phyloP scores from a whole-genome alignment of 2,329 filamentous ascomycete genomes.

The Colletotrichum musae region DNA sequence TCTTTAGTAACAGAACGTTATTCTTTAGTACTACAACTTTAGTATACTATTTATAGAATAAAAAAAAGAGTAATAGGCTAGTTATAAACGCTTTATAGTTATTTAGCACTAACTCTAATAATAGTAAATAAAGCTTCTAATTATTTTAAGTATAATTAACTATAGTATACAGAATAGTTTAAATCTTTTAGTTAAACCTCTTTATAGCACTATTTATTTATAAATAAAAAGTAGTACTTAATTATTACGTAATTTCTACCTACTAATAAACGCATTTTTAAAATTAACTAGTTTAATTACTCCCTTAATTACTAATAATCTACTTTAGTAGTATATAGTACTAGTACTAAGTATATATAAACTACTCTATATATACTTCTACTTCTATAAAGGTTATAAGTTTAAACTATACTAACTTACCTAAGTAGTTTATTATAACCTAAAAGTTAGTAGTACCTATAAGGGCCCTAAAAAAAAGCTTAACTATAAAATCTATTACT shows the following conservation, averaged over 20 bases:
- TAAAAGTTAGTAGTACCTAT: too few relatives aligned
- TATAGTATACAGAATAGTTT: not conserved
- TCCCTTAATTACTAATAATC: not conserved
- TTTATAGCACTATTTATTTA: conserved; percentile 2
- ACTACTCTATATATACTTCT: too few relatives aligned
- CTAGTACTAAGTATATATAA: not conserved
- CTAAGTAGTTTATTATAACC: too few relatives aligned
- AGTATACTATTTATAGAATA: not conserved
- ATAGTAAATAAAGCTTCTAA: conserved; percentile 1
- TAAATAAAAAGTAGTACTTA: not conserved
- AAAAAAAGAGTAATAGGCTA: not conserved
- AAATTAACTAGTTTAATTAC: not conserved
- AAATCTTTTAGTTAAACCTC: not conserved
- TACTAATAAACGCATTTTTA: not conserved
- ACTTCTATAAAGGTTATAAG: too few relatives aligned
- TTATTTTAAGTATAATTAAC: conserved; percentile 1
- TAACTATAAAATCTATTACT: conserved; percentile 6
- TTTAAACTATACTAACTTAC: too few relatives aligned
- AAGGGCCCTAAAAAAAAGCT: not conserved
- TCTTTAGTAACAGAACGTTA: too few relatives aligned
- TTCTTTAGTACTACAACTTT: not conserved
- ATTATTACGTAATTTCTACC: not conserved
- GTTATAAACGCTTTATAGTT: conserved; percentile 9
- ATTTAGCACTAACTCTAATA: conserved; percentile 9
- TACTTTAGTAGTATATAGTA: not conserved